phyloP scores from a whole-genome alignment of 139 green algal genomes.

The Closterium sp. region DNA sequence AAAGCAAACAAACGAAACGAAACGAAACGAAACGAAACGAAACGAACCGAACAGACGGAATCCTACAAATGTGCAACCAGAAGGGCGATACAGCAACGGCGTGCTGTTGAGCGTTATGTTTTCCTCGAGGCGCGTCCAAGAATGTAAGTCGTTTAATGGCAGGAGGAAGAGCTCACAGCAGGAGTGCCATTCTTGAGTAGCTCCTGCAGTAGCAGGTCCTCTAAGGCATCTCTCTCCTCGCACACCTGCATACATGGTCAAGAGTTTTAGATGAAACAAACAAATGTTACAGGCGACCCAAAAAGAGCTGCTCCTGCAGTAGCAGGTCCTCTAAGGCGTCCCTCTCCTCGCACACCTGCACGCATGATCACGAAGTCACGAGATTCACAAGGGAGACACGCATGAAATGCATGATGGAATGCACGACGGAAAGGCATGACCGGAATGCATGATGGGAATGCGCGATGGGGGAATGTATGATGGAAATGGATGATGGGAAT shows the following conservation, averaged over 20 bases:
- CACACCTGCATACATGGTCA: neutral
- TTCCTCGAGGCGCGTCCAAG: neutral
- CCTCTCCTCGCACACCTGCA: slow-evolving; percentile 14
- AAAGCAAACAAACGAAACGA: too few species aligned
- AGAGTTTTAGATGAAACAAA: too few species aligned
- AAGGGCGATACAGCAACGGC: neutral
- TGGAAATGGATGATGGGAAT: too few species aligned
- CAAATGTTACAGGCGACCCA: too few species aligned
- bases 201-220: slow-evolving; percentile 17
- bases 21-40: too few species aligned
- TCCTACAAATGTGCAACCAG: neutral
- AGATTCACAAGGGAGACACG: too few species aligned
- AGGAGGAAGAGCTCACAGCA: neutral
- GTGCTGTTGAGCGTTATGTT: neutral
- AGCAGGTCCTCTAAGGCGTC: slow-evolving; percentile 18
- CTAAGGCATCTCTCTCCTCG: slow-evolving; percentile 11
- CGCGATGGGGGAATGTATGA: too few species aligned
- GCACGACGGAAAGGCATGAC: too few species aligned
- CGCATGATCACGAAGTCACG: too few species aligned
- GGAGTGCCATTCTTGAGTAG: slow-evolving; percentile 1
- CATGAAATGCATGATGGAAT: too few species aligned
- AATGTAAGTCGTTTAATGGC: neutral
- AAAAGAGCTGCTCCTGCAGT: slow-evolving; percentile 9
- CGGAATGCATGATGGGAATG: too few species aligned
- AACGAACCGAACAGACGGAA: too few species aligned